These are phyloP conservation scores for Candida hispaniensis DNA, from an alignment of 805 yeast species.

Conservation along the genomic window DNA sequence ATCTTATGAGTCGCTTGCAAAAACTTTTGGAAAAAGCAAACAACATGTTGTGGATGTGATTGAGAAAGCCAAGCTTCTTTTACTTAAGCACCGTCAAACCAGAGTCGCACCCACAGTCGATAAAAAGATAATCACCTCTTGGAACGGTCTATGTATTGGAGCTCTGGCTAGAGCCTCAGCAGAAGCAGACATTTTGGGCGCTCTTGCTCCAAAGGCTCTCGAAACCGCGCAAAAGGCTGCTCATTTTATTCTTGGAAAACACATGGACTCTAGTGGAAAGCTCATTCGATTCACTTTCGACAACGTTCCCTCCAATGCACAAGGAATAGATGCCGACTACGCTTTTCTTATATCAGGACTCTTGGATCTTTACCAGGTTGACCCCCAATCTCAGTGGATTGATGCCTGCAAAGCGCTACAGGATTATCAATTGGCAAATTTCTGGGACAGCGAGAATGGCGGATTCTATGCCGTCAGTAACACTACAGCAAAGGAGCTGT, in stretches of 20 bases:
- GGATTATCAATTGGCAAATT: slow-evolving; percentile 25
- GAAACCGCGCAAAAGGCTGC: slow-evolving; percentile 26
- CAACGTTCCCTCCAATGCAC: slow-evolving; percentile 16
- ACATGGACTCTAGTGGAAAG: slow-evolving; percentile 21
- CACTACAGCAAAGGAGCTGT: slow-evolving; percentile 21
- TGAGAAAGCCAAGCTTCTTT: slow-evolving; percentile 21
- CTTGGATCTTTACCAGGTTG: slow-evolving; percentile 29
- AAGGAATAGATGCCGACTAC: slow-evolving; percentile 31
- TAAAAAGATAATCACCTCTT: slow-evolving; percentile 28
- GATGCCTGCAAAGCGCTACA: slow-evolving; percentile 28
- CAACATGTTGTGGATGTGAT: slow-evolving; percentile 22
- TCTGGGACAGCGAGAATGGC: slow-evolving; percentile 29
- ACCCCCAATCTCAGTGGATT: slow-evolving; percentile 24
- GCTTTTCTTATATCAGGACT: slow-evolving; percentile 30
- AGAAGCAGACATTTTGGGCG: slow-evolving; percentile 19
- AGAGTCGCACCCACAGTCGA: slow-evolving; percentile 28
- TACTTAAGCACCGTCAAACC: slow-evolving; percentile 22
- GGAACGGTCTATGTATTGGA: slow-evolving; percentile 33
- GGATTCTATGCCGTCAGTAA: slow-evolving; percentile 26
- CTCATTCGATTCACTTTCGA: slow-evolving; percentile 21
- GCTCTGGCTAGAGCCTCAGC: slow-evolving; percentile 29
- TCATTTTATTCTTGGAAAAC: slow-evolving; percentile 18
- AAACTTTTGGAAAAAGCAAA: slow-evolving; percentile 27
- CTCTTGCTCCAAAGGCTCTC: slow-evolving; percentile 19
- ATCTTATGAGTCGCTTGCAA: slow-evolving; percentile 25